Percentiles rank a stretch among this genome's conserved stretches.
These are phyloP conservation scores for Leccinum obscurum DNA, from an alignment of 768 basidiomycete species.

Conservation along the genomic window DNA sequence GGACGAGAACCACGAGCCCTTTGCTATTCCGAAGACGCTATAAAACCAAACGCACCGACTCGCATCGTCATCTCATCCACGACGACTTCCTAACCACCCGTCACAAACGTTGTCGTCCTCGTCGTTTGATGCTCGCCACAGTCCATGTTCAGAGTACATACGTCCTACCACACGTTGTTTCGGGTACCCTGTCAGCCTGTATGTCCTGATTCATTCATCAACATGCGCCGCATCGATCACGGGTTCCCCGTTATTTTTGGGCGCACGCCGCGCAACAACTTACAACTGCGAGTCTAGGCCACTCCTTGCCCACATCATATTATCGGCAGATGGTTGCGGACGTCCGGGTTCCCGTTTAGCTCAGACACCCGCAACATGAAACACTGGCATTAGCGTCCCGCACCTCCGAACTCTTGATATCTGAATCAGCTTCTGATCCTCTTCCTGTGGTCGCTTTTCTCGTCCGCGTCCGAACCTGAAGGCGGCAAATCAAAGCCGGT, in stretches of 20 bases:
- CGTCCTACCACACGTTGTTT: conserved; percentile 94
- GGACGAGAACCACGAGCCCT: conserved; percentile 89
- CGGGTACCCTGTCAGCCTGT: conserved; percentile 81
- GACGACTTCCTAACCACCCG: conserved; percentile 74
- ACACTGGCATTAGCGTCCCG: conserved; percentile 42
- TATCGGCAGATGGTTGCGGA: not conserved
- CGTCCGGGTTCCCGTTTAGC: conserved; percentile 28
- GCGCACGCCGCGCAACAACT: not conserved
- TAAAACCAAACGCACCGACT: conserved; percentile 55
- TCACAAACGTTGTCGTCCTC: conserved; percentile 74
- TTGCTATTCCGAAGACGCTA: conserved; percentile 69
- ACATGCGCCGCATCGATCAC: conserved; percentile 7
- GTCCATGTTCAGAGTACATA: conserved; percentile 82
- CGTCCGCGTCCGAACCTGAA: conserved; percentile 35
- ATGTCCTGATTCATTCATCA: conserved; percentile 21
- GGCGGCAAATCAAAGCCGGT: conserved; percentile 63
- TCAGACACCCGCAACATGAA: no score
- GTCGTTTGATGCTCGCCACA: conserved; percentile 91
- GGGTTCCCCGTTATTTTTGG: conserved; percentile 3
- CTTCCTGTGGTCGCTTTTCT: conserved; percentile 91
- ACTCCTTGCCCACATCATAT: conserved; percentile 90
- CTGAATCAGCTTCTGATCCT: conserved; percentile 87
- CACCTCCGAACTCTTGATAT: conserved; percentile 71
- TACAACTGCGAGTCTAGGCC: conserved; percentile 50
- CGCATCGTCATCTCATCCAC: conserved; percentile 77